Conservation (phyloP, 176 grass and related monocot genomes). For the Rhynchospora tenuis region DNA sequence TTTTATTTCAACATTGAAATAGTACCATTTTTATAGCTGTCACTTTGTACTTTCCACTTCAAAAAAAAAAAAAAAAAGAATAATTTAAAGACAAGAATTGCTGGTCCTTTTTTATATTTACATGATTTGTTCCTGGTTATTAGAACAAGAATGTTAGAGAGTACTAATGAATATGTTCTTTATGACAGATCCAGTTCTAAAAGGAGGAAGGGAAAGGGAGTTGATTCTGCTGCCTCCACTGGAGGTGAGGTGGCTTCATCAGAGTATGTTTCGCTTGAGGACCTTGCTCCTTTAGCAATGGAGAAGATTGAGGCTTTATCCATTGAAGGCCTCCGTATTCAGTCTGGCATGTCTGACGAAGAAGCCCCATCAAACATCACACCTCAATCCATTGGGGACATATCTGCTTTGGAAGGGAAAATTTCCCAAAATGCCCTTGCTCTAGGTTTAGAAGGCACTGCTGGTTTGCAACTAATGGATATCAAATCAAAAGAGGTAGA, state of each 20-base stretch:
- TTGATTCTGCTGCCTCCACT: constrained; percentile 38
- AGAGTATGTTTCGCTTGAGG: constrained; percentile 84
- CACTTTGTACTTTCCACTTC: neutral
- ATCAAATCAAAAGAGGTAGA: constrained; percentile 53
- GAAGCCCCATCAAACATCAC: constrained; percentile 87
- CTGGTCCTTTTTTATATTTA: neutral
- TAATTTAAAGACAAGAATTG: neutral
- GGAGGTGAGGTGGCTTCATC: constrained; percentile 34
- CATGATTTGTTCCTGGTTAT: constrained; percentile 12
- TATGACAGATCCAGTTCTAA: constrained; percentile 27
- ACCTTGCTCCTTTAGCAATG: constrained; percentile 97
- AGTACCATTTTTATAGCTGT: neutral
- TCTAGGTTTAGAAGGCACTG: constrained; percentile 89
- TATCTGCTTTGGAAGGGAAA: constrained; percentile 82
- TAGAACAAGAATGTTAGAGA: constrained; percentile 50
- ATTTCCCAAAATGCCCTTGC: constrained; percentile 40
- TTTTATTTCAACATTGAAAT: neutral
- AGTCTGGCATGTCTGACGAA: constrained; percentile 91
- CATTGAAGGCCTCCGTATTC: constrained; percentile 94
- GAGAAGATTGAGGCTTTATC: constrained; percentile 97
- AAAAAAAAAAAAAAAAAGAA: neutral
- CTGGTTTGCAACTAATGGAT: constrained; percentile 81
- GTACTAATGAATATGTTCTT: constrained; percentile 28
- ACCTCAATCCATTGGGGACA: constrained; percentile 52
- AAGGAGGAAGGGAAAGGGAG: constrained; percentile 45